Base-by-base conservation (phyloP, 495 filamentous ascomycete genomes). In the Pyrenula aspistea region DNA sequence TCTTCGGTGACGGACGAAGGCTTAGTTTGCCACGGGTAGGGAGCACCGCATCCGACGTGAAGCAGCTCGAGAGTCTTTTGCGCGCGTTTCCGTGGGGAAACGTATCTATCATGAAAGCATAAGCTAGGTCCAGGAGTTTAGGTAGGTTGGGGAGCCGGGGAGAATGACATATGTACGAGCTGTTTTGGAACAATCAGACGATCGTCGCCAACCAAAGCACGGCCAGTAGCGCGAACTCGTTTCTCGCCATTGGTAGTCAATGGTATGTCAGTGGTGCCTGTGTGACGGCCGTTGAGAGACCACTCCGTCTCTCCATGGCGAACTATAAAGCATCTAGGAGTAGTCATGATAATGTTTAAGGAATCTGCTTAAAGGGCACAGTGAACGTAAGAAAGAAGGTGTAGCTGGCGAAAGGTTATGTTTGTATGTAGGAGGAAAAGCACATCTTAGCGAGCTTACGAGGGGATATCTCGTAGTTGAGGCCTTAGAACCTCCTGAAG, bases 231-330 rank as follows among this genome's bases (percentile, higher is more conserved):
- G 55, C 74, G 75, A 57, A 97, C 82, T 22, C 91, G 80, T 64
- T 83, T 87, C 72, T 96, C 91, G 31, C 93, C 93, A 67, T 89
- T 89, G 12, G 80, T 69, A 1, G 93, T 98, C 10, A 98, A 75
- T 0, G 89, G 82, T 21, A 98, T 83, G 60, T 98, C 93, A 23
- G 86, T 89, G 23, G 72, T 79, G 52, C 92, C 88, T 0, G 93
- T 98, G 73, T 98, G 92, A 22, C 86, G 83, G 57, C 91, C 93
- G 63, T 88, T 90, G 47, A 96, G 80, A 1, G 91, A 96, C 93
- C 93, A 98, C 77, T 94, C 89, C 2, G 93, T 98, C 71, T 98
- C 93, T 71, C 86, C 86, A 66, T 98, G 93, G 61, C 93, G 88
- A 72, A 93, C 76, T 58, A 98, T 86, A 78, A 96, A 96, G 68